Conservation (phyloP, 371 early-diverging fungal species). For the Actinomortierella ambigua region DNA sequence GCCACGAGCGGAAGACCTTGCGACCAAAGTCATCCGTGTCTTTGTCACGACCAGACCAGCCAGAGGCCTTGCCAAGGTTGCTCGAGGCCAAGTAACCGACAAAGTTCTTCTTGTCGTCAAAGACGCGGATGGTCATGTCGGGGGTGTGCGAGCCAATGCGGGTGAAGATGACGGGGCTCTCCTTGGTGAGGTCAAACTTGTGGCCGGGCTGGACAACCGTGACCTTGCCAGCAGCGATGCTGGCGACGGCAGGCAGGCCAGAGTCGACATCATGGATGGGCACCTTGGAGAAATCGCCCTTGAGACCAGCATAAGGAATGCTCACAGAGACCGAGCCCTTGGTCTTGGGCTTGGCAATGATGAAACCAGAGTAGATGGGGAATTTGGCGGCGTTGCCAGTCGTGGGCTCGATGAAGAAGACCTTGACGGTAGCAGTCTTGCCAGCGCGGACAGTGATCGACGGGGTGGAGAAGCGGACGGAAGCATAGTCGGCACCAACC, state of each 20-base stretch:
- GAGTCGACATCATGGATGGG: slow-evolving; percentile 46
- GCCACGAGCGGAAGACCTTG: neutral
- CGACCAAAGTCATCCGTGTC: neutral
- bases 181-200: neutral
- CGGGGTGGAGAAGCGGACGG: slow-evolving; percentile 28
- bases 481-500: slow-evolving; percentile 40
- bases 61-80: neutral
- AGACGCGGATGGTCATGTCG: slow-evolving; percentile 5
- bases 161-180: neutral
- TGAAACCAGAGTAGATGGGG: slow-evolving; percentile 32
- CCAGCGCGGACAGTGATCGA: slow-evolving; percentile 47
- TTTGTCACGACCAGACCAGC: slow-evolving; percentile 1
- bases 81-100: slow-evolving; percentile 4
- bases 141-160: slow-evolving; percentile 9
- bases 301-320: slow-evolving; percentile 58
- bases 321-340: slow-evolving; percentile 23
- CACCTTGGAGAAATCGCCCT: slow-evolving; percentile 49
- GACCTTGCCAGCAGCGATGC: slow-evolving; percentile 1
- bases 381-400: slow-evolving; percentile 6
- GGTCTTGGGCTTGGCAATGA: slow-evolving; percentile 20
- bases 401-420: slow-evolving; percentile 49
- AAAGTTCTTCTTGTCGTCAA: slow-evolving; percentile 5
- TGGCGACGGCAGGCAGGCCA: slow-evolving; percentile 3
- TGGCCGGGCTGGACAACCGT: too few relatives aligned
- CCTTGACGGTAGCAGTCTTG: slow-evolving; percentile 35